Evolutionary conservation across 2,329 filamentous ascomycete genomes (phyloP).

Genomic region (Fusarium buharicum): DNA sequence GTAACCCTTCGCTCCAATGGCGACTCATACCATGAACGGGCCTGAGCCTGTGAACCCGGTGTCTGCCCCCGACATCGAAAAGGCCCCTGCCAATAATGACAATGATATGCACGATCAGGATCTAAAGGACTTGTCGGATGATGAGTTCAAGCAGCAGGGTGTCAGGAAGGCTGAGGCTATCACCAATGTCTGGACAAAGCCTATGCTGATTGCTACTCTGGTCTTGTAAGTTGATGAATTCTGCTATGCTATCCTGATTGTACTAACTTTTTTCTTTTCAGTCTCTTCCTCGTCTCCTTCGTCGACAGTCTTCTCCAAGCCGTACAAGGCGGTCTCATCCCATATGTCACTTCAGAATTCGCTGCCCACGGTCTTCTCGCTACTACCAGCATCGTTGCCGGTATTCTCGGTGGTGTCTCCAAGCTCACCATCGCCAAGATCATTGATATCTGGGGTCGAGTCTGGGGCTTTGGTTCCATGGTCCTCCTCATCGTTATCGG

Average conservation of each 20-base stretch:
- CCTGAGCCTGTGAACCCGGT: slow-evolving; percentile 21
- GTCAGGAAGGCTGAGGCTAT: slow-evolving; percentile 50
- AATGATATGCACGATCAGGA: slow-evolving; percentile 16
- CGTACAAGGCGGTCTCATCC: slow-evolving; percentile 50
- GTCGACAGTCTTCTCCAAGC: slow-evolving; percentile 56
- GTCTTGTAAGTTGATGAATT: slow-evolving; percentile 39
- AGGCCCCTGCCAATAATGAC: slow-evolving; percentile 16
- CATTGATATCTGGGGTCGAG: slow-evolving; percentile 23
- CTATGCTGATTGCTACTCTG: slow-evolving; percentile 49
- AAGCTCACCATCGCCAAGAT: slow-evolving; percentile 16
- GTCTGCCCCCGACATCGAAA: slow-evolving; percentile 24
- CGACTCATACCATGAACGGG: slow-evolving; percentile 17
- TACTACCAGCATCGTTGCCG: slow-evolving; percentile 62
- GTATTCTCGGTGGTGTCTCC: slow-evolving; percentile 9
- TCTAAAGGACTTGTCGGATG: slow-evolving; percentile 12
- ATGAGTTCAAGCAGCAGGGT: slow-evolving; percentile 40
- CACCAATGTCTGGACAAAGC: slow-evolving; percentile 53
- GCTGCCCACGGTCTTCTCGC: slow-evolving; percentile 63
- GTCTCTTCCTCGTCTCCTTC: slow-evolving; percentile 60
- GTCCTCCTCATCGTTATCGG: slow-evolving; percentile 57
- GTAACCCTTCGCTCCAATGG: slow-evolving; percentile 4
- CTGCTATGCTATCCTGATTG: no score
- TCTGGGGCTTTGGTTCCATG: slow-evolving; percentile 14
- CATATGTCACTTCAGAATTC: slow-evolving; percentile 62
- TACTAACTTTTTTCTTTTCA: slow-evolving; percentile 5